Percentiles rank a stretch among this genome's conserved stretches.
Evolutionary conservation across 2,329 filamentous ascomycete species (phyloP).

Genomic region (Helotiales sp.): DNA sequence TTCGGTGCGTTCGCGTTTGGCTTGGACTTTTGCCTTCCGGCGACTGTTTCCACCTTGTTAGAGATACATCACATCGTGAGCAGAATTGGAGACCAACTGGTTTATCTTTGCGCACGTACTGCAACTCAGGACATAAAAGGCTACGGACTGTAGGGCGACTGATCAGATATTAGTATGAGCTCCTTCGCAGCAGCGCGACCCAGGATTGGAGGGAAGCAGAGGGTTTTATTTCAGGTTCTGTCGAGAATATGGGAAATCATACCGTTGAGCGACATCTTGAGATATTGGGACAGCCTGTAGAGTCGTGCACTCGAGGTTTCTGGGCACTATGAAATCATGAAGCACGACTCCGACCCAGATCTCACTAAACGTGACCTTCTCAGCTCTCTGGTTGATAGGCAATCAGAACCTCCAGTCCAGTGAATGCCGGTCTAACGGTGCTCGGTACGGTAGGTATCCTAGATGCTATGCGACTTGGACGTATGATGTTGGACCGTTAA

Average conservation of each 20-base stretch:
- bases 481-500: not conserved
- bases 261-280: conserved; percentile 51
- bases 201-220: too few relatives aligned
- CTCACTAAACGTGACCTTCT: not conserved
- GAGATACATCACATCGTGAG: too few relatives aligned
- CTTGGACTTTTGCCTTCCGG: conserved; percentile 69
- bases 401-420: conserved; percentile 16
- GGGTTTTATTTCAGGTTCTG: too few relatives aligned
- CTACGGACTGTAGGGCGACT: conserved; percentile 70
- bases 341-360: conserved; percentile 1
- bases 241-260: too few relatives aligned
- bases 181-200: too few relatives aligned
- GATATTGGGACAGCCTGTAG: not conserved
- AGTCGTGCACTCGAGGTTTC: conserved; percentile 11
- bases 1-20: conserved; percentile 65
- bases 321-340: conserved; percentile 26
- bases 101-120: conserved; percentile 74
- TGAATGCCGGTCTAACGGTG: not conserved
- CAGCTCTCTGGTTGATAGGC: too few relatives aligned
- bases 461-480: not conserved
- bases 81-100: too few relatives aligned
- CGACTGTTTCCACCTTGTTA: too few relatives aligned
- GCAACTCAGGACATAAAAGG: conserved; percentile 78
- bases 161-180: too few relatives aligned
- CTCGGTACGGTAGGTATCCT: not conserved